Evolutionary conservation across 2,329 filamentous ascomycete genomes (phyloP), one percentile per base, ranked within the genome.

Genomic region (Metarhizium anisopliae): DNA sequence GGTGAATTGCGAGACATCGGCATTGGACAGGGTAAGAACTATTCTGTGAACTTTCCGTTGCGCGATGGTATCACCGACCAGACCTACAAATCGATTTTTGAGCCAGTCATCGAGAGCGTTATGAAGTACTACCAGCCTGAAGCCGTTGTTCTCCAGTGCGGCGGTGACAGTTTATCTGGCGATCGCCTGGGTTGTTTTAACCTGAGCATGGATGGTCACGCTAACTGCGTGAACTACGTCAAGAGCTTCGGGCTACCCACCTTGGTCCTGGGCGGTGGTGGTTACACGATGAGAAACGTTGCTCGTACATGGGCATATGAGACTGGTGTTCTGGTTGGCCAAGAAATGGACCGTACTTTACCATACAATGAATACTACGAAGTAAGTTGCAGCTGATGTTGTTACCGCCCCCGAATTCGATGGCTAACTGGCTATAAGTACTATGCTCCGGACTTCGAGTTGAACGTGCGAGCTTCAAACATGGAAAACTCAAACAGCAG

Each of bases 281-380:
- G 94, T 51, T 99, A 99, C 73, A 99, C 94, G 1, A 95, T 95
- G 72, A 87, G 94, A 60, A 99, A 99, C 62, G 94, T 99, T 11
- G 93, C 94, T 18, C 88, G 94, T 52, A 94, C 93, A 5, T 99
- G 94, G 94, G 92, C 92, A 6, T 95, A 93, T 69, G 94, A 99
- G 73, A 99, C 94, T 1, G 93, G 93, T 61, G 81, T 91, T 57
- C 80, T 97, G 8, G 89, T 96, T 20, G 89, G 89, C 32, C 84
- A 92, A 58, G 81, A 89, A 35, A 89, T 97, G 80, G 80, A 84
- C 11, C 80, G 87, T 5, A 85, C 89, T n/a, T 78, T 97, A 45
- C 93, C 93, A 0, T 97, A 91, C 71, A 97, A 96, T 60, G 93
- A 97, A 75, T 97, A 97, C 71, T 97, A 97, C 68, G 83, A 86